Evolutionary conservation across 768 basidiomycete species (phyloP), one percentile per base, ranked within the genome.

Genomic region (Dacryopinax primogenitus): DNA sequence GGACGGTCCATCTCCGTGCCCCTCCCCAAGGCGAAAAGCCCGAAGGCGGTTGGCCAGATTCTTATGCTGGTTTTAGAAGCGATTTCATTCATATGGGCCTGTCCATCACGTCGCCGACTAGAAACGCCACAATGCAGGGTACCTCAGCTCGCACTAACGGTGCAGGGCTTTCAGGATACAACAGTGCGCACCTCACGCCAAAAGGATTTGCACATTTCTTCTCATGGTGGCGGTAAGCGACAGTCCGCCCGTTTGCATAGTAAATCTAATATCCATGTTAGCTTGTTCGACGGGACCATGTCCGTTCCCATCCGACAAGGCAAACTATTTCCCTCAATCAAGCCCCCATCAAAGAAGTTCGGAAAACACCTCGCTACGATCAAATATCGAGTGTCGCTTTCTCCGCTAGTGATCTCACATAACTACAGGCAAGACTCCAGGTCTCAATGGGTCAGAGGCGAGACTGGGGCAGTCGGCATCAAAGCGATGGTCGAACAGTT

Each of bases 11-110:
- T 64, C 72, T 91, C 39, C 80, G 82, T 21, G 70, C 71, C 26
- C 65, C 66, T 1, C 45, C n/a, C 15, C 64, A 16, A 35, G 28
- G 32, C 47, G 64, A 21, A 1, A 33, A n/a, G n/a, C 16, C 33
- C 47, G 63, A 30, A 30, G 33, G 33, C 15, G 34, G 66, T 64
- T 70, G 36, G 67, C 47, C 63, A 62, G 94, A 97, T 74, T 92
- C 92, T 0, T 95, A 84, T 75, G 82, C 83, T 66, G 88, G 84
- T 7, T 96, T 97, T 74, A 86, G 94, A 35, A 95, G 92, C 3
- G 88, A 97, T 75, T 94, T 91, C 72, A 86, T 97, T 58, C 94
- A 98, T 73, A 81, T 94, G 64, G 92, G 92, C 0, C 80, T 92
- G 39, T 96, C 94, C 1, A 77, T 96, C 69, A 82, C 83, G 28